Evolutionary conservation across 1,139 yeast species (phyloP).

Genomic region (Eremothecium sinecaudum): DNA sequence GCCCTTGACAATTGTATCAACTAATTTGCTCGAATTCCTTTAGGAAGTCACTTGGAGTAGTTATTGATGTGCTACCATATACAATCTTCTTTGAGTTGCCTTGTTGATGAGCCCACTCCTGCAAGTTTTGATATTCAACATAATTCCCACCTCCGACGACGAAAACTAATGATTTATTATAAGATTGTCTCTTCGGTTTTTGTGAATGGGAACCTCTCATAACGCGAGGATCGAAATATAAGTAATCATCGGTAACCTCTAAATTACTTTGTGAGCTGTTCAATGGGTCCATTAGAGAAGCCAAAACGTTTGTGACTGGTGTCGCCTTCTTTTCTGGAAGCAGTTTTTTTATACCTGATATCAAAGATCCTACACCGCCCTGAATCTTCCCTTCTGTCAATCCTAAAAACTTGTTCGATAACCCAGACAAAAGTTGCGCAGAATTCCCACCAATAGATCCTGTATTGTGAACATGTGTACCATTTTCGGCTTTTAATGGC

Average conservation of each 20-base stretch:
- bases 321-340: conserved; percentile 81
- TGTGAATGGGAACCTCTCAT: conserved; percentile 83
- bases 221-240: conserved; percentile 78
- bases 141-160: conserved; percentile 97
- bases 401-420: conserved; percentile 67
- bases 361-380: conserved; percentile 77
- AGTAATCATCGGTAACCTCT: conserved; percentile 74
- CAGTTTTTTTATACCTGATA: conserved; percentile 78
- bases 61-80: conserved; percentile 80
- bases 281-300: conserved; percentile 79
- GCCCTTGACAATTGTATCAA: too few relatives aligned
- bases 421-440: conserved; percentile 65
- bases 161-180: conserved; percentile 76
- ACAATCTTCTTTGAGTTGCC: conserved; percentile 38
- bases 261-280: conserved; percentile 52
- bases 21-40: conserved; percentile 45
- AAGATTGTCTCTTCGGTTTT: conserved; percentile 78
- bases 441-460: conserved; percentile 32
- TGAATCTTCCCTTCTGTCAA: conserved; percentile 73
- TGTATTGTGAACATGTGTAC: conserved; percentile 12
- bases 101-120: conserved; percentile 64
- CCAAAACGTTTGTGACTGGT: conserved; percentile 84
- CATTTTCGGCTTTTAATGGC: conserved; percentile 24
- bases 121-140: conserved; percentile 84
- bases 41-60: conserved; percentile 69